Base-by-base conservation (phyloP, 495 filamentous ascomycete species). In the Talaromyces trachyspermus region DNA sequence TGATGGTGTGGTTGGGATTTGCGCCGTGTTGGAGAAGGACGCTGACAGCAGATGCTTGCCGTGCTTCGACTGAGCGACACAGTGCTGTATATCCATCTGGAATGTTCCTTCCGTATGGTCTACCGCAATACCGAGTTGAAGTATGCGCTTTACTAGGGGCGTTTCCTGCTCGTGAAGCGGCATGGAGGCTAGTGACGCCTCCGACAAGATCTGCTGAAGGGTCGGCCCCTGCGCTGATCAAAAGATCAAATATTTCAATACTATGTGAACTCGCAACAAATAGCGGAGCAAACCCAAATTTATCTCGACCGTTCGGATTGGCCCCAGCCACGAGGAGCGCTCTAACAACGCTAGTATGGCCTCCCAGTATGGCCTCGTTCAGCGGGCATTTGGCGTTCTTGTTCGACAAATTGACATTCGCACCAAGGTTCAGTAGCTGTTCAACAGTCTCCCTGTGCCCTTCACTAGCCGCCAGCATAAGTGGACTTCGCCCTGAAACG, bases 371-470 rank as follows among this genome's bases (percentile, higher is more conserved):
- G 4, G 37, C 37, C 7, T 40, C 9, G 11, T 40, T 40, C 37
- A 40, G 12, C 14, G 37, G 37, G 18, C 37, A 40, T 4, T 24
- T 1, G 37, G 37, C 20, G 6, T 12, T 40, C 1, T 40, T 4
- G 37, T 12, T 40, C 37, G 37, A 40, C 11, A 40, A 40, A 18
- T 40, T 40, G n/a, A 40, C 37, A 3, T 40, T 20, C 11, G 37
- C 37, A 20, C 37, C 37, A 12, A 40, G 37, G 20, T 40, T n/a
- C 6, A 40, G n/a, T 24, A 40, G n/a, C 9, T 40, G 37, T 20
- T n/a, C 23, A 12, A 24, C 37, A 12, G 37, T 20, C 23, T 40
- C 37, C 6, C 11, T 24, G 12, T 40, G 37, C 4, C 37, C 37
- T 40, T 40, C 19, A 6, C 18, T 20, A 24, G 37, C 19, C 3